Evolutionary conservation across 805 yeast genomes (phyloP), one percentile per base, ranked within the genome.

Genomic region (Debaryomyces prosopidis): DNA sequence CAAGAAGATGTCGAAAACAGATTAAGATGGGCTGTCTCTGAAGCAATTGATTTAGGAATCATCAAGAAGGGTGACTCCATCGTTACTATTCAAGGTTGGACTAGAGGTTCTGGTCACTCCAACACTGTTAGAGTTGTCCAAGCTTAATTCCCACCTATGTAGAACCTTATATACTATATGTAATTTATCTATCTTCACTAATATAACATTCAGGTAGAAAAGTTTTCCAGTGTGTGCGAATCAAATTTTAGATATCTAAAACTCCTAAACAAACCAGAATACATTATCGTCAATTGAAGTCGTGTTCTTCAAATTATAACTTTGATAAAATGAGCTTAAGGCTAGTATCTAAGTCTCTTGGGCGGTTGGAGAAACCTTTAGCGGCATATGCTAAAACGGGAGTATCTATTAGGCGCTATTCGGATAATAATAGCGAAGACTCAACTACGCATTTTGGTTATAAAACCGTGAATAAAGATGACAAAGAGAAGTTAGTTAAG

Each of bases 61-160:
- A 77, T 94, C 68, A 72, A 75, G 60, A 84, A 82, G 73, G 96
- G 96, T 73, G 97, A 90, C 70, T 76, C 87, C 50, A 86, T 89
- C 61, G 89, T 94, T 57, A 88, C 96, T 66, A 87, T 94, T 72
- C 99, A 94, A 81, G 99, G 99, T 71, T 94, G 96, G 92, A 88
- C 96, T 66, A 87, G 92, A 71, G 98, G 98, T 77, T 80, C 89
- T 57, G 99, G 99, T 68, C 97, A 94, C 85, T 89, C 99, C 66
- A 94, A 94, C 87, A 94, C 99, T 54, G 81, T 94, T 73, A 92
- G 98, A 81, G 83, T 92, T 64, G 79, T 89, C 60, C 80, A 81
- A 68, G 92, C 89, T 67, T 85, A 76, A 69, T 17, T 36, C 2
- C 11, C 3, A 36, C 28, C 36, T 44, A 11, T 30, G 12, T 30